phyloP scores from a whole-genome alignment of 2,329 filamentous ascomycete genomes.

The Cercospora sp. region DNA sequence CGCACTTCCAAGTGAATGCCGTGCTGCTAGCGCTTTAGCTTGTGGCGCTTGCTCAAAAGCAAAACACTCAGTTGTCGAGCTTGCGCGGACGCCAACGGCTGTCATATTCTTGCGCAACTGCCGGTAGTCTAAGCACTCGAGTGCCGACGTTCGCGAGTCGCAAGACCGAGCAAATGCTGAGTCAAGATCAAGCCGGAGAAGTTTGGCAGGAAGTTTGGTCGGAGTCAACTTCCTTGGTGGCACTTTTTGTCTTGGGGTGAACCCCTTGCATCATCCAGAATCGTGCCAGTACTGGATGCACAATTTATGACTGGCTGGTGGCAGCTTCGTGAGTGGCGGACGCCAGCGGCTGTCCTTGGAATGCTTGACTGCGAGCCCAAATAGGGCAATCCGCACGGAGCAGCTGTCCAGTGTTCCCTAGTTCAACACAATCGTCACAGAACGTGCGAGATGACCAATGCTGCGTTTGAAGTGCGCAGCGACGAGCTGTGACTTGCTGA shows the following conservation, averaged over 20 bases:
- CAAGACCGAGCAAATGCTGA: neutral
- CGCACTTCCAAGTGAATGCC: slow-evolving; percentile 7
- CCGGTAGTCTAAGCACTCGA: slow-evolving; percentile 12
- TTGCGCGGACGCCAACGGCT: slow-evolving; percentile 11
- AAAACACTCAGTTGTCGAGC: slow-evolving; percentile 9
- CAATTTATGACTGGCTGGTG: neutral
- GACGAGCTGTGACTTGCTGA: neutral
- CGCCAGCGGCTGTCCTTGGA: slow-evolving; percentile 3
- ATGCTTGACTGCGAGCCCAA: slow-evolving; percentile 8
- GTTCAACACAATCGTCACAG: neutral
- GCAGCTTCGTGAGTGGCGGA: neutral
- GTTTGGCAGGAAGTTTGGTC: neutral
- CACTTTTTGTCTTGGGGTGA: neutral
- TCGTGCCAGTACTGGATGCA: neutral
- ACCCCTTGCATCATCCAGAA: neutral
- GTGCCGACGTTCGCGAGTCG: slow-evolving; percentile 1
- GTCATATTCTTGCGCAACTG: slow-evolving; percentile 1
- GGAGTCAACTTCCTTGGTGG: neutral
- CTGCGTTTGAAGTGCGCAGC: neutral
- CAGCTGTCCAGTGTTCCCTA: neutral
- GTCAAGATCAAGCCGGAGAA: neutral
- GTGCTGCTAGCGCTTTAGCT: slow-evolving; percentile 3
- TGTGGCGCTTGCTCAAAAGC: neutral
- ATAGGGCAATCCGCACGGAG: slow-evolving; percentile 1
- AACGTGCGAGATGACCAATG: neutral